Base-by-base conservation (phyloP, 352 stramenopile species). In the Phytophthora sojae region DNA sequence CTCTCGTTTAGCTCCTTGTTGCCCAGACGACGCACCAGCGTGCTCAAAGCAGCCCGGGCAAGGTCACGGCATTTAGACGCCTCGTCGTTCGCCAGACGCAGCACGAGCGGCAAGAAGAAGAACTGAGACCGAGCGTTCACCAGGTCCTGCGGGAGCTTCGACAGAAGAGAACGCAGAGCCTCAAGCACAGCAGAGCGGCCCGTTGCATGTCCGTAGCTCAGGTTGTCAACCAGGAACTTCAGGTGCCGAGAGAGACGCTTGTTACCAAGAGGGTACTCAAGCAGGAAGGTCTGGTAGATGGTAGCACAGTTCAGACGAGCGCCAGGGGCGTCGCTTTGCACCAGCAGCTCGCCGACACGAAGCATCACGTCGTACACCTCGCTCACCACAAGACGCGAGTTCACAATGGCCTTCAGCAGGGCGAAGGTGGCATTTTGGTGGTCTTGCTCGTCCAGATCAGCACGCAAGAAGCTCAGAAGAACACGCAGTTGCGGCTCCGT, bases 291-390 rank as follows among this genome's bases (percentile, higher is more conserved):
- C 67, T 93, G 83, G 59, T 91, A 96, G 72, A 97, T 94, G 0
- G 74, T 80, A 23, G 77, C 84, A 67, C 85, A 97, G 74, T 91
- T 90, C 35, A 88, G 52, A 30, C 96, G 91, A 25, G 98, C 88
- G 23, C 86, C 91, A 54, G 88, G 77, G 15, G 95, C 93, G 49
- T 98, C 91, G 67, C 91, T 98, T 64, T 97, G 93, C 52, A 99
- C 95, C 21, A 98, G 83, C 55, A 99, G 83, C 78, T 99, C 93
- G 6, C 97, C 90, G 23, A 99, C 87, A 55, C 89, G 91, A 51
- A 98, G 88, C 83, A 99, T 98, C 14, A 99, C 83, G 71, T 99
- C 97, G 77, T 99, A 99, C 61, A 99, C 90, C 72, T 99, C 96
- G 50, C 95, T 82, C 52, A 98, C 97, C 12, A 98, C 87, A 32